Conservation (phyloP, 371 early-diverging fungal species). For the Globomyces sp. region DNA sequence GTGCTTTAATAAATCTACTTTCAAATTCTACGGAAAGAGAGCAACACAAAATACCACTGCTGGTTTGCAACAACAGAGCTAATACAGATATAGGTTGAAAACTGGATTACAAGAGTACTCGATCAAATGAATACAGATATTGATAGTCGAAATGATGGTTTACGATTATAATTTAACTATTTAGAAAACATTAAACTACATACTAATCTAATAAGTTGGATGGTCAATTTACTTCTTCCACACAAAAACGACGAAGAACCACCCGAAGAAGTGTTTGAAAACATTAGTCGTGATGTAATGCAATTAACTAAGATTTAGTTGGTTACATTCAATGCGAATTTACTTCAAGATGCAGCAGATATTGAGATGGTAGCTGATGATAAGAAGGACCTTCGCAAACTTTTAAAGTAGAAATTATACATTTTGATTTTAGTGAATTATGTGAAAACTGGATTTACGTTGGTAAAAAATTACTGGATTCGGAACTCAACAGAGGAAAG, state of each 20-base stretch:
- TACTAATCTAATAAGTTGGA: slow-evolving; percentile 47
- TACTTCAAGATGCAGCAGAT: slow-evolving; percentile 42
- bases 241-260: slow-evolving; percentile 36
- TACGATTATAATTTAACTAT: not conserved
- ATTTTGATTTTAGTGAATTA: slow-evolving; percentile 7
- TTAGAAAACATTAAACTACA: slow-evolving; percentile 50
- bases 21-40: slow-evolving; percentile 50
- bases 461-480: slow-evolving; percentile 35
- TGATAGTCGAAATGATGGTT: slow-evolving; percentile 48
- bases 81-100: slow-evolving; percentile 33
- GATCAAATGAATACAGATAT: slow-evolving; percentile 55
- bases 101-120: slow-evolving; percentile 42
- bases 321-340: slow-evolving; percentile 40
- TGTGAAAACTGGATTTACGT: slow-evolving; percentile 37
- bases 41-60: slow-evolving; percentile 48
- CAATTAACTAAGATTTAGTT: slow-evolving; percentile 22
- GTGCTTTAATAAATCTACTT: slow-evolving; percentile 35
- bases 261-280: slow-evolving; percentile 44
- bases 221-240: slow-evolving; percentile 49
- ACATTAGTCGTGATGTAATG: slow-evolving; percentile 32
- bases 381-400: slow-evolving; percentile 35
- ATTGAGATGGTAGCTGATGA: slow-evolving; percentile 50
- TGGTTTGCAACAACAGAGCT: no score
- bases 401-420: slow-evolving; percentile 31
- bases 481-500: slow-evolving; percentile 1